Evolutionary conservation across 2,329 filamentous ascomycete genomes (phyloP).

Genomic region (Berkeleyomyces rouxiae): DNA sequence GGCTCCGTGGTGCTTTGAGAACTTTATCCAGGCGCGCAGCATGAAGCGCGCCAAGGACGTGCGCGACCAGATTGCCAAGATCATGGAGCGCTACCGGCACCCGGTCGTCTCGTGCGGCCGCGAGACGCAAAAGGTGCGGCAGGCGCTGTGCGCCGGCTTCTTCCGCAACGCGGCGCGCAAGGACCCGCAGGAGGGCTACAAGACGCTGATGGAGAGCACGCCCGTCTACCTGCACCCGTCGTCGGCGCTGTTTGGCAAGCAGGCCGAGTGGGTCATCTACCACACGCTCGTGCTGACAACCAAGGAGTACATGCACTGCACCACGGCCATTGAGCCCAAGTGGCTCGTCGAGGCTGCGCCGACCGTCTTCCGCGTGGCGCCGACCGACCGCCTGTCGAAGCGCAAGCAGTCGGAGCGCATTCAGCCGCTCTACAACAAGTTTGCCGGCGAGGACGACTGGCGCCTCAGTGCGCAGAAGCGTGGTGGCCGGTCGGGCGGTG

Average conservation of each 20-base stretch:
- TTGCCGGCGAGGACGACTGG: conserved; percentile 88
- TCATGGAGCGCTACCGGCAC: conserved; percentile 85
- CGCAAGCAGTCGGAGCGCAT: conserved; percentile 88
- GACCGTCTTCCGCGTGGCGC: conserved; percentile 95
- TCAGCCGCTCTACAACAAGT: conserved; percentile 87
- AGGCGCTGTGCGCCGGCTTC: conserved; percentile 82
- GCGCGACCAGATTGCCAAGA: conserved; percentile 75
- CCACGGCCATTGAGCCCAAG: conserved; percentile 85
- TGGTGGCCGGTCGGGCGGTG: conserved; percentile 65
- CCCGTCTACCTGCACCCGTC: conserved; percentile 89
- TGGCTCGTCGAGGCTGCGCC: conserved; percentile 92
- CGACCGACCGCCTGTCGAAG: conserved; percentile 73
- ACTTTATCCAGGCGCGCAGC: conserved; percentile 83
- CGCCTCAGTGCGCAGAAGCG: conserved; percentile 73
- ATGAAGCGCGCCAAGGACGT: conserved; percentile 88
- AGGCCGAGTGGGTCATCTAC: conserved; percentile 92
- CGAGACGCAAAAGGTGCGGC: conserved; percentile 71
- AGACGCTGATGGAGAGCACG: conserved; percentile 88
- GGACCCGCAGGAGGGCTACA: conserved; percentile 92
- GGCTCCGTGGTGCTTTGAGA: conserved; percentile 89
- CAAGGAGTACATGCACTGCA: conserved; percentile 96
- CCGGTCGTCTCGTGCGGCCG: conserved; percentile 69
- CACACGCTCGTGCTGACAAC: conserved; percentile 81
- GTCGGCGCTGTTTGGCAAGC: conserved; percentile 85
- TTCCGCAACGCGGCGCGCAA: conserved; percentile 92